phyloP scores from a whole-genome alignment of 768 basidiomycete genomes.

The Trametopsis cervina region DNA sequence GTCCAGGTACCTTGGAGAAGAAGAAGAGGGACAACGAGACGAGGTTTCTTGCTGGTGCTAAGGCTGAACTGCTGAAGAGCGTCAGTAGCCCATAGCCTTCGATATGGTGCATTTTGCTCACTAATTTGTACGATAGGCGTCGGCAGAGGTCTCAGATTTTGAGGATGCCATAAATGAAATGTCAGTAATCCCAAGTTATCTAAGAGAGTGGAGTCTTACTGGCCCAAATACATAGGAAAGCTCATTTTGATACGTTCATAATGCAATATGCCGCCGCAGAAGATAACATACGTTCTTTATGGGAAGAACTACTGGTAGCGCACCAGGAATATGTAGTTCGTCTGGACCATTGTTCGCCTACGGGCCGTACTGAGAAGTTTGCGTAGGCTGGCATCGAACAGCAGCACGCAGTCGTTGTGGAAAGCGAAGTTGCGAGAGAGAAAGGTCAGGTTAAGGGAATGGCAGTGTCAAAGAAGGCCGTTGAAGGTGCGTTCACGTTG shows the following conservation, averaged over 20 bases:
- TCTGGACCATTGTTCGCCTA: background rate
- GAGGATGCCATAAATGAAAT: conserved; percentile 13
- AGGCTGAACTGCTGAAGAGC: conserved; percentile 16
- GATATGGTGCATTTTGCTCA: background rate
- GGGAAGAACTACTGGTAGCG: conserved; percentile 13
- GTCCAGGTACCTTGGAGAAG: conserved; percentile 22
- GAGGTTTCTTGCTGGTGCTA: conserved; percentile 14
- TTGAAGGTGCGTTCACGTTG: conserved; percentile 16
- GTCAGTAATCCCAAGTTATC: conserved; percentile 10
- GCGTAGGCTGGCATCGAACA: conserved; percentile 14
- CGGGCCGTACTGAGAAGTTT: too few species aligned
- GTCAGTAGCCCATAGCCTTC: conserved; percentile 8
- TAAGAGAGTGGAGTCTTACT: background rate
- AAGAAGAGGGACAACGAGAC: conserved; percentile 22
- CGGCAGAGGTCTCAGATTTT: conserved; percentile 11
- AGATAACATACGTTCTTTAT: conserved; percentile 21
- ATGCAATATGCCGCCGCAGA: conserved; percentile 21
- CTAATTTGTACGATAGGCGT: background rate
- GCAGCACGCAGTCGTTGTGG: conserved; percentile 8
- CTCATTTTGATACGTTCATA: conserved; percentile 20
- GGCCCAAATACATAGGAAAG: conserved; percentile 11
- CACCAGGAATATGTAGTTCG: conserved; percentile 14
- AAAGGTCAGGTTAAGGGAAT: conserved; percentile 21
- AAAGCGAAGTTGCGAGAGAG: conserved; percentile 18
- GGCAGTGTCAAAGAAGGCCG: conserved; percentile 21